A percentile compares a stretch with the other conserved stretches of the same genome.
phyloP scores from a whole-genome alignment of 306 rosid species.

The Medicago ruthenica region DNA sequence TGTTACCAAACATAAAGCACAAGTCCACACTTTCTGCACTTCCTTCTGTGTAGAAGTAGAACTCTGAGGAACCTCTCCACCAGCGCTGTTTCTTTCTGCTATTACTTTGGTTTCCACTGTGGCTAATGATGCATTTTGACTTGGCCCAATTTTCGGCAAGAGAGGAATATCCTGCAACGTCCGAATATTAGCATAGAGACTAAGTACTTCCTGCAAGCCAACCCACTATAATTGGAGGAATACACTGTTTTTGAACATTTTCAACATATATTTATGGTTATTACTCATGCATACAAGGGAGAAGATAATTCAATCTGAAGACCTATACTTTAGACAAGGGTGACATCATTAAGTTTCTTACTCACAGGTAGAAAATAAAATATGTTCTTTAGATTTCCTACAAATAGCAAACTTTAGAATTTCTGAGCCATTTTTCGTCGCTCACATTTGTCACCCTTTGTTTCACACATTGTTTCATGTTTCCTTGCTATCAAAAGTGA shows the following conservation, averaged over 20 bases:
- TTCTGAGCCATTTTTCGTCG: not conserved
- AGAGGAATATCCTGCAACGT: conserved; percentile 43
- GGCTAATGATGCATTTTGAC: conserved; percentile 28
- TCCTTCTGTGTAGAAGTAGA: conserved; percentile 28
- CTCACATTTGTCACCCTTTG: not conserved
- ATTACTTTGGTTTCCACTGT: not conserved
- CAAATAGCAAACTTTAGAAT: not conserved
- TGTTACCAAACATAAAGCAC: conserved; percentile 53
- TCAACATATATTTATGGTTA: not conserved
- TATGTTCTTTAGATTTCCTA: not conserved
- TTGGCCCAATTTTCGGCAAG: conserved; percentile 11
- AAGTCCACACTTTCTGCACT: conserved; percentile 63
- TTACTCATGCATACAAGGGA: not conserved
- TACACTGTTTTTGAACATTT: not conserved
- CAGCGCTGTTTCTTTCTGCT: not conserved
- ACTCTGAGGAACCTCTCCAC: conserved; percentile 39
- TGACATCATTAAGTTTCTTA: not conserved
- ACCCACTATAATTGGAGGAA: not conserved
- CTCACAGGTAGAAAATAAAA: not conserved
- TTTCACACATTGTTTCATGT: not conserved
- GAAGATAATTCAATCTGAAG: not conserved
- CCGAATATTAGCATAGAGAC: conserved; percentile 30
- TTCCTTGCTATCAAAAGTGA: not conserved
- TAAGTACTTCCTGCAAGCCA: not conserved
- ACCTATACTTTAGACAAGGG: not conserved